Percentiles rank a stretch among this genome's conserved stretches.
phyloP scores from a whole-genome alignment of 2,329 filamentous ascomycete genomes.

The Cladosporium cucumerinum region DNA sequence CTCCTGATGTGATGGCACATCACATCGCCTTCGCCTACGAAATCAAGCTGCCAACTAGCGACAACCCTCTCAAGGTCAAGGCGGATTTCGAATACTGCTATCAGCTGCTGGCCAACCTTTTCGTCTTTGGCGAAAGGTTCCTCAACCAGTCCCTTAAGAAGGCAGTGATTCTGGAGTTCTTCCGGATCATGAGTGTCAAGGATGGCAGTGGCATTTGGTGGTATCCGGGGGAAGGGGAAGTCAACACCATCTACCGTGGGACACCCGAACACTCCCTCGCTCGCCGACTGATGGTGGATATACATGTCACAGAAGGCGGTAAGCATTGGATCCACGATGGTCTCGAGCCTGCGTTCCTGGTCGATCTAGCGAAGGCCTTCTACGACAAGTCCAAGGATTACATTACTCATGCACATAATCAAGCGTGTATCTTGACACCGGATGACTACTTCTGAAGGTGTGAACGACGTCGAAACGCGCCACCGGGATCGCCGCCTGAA shows the following conservation, averaged over 20 bases:
- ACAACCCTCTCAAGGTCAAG: too few species aligned
- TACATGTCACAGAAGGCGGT: neutral
- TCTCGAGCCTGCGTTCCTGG: too few species aligned
- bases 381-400: too few species aligned
- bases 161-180: neutral
- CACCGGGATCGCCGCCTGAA: too few species aligned
- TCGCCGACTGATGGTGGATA: constrained; percentile 11
- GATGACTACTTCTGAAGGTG: too few species aligned
- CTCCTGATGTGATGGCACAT: neutral
- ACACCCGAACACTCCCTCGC: constrained; percentile 5
- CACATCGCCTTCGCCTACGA: neutral
- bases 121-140: neutral
- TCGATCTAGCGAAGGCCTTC: neutral
- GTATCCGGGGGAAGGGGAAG: too few species aligned
- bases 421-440: too few species aligned
- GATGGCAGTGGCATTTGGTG: fast-evolving
- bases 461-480: too few species aligned
- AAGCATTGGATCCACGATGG: neutral
- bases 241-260: constrained; percentile 13
- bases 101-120: too few species aligned
- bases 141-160: neutral
- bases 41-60: neutral
- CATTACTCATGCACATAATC: too few species aligned
- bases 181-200: neutral
- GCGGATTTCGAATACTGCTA: too few species aligned